Evolutionary conservation across 768 basidiomycete genomes (phyloP), one percentile per base, ranked within the genome.

Genomic region (Pisolithus albus): DNA sequence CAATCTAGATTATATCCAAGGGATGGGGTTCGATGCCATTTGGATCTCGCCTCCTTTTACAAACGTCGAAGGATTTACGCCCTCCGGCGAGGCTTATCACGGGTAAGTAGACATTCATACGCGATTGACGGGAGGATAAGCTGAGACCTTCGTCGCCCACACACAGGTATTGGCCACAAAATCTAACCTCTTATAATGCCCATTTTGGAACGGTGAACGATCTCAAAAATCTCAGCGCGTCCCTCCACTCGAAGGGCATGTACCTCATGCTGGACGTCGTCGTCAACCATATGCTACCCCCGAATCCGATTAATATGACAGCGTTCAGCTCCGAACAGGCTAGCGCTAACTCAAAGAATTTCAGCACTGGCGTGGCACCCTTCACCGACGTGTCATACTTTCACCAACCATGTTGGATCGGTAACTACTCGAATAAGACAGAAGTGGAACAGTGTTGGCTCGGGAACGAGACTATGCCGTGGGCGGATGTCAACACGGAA

Each of bases 211-310:
- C 73, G 1, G 64, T 62, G 5, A 69, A 73, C 34, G 81, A 82
- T 58, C 72, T 83, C 45, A 75, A 72, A 49, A 68, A 70, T 19
- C 74, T 82, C 18, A 68, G 71, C 18, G 52, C 65, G 16, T 75
- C 74, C 7, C 61, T 82, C 24, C 82, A 83, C 53, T 56, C 61
- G 2, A 72, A 77, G 18, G 72, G 70, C 40, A 84, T 83, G 82
- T 73, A 71, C 62, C 70, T 83, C 52, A 82, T 83, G 78, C 63
- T 83, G 18, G 82, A 83, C 62, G 64, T 82, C 49, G 82, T 84
- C 56, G 72, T 83, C 54, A 83, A 84, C 58, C 81, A 83, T 60
- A 73, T 84, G 64, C 77, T 76, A 2, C 68, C 75, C 0, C 55
- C 67, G 23, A 44, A 50, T 52, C 56, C 64, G 41, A 53, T 64